Evolutionary conservation across 2,329 filamentous ascomycete genomes (phyloP), one percentile per base, ranked within the genome.

Genomic region (Sporothrix humicola): DNA sequence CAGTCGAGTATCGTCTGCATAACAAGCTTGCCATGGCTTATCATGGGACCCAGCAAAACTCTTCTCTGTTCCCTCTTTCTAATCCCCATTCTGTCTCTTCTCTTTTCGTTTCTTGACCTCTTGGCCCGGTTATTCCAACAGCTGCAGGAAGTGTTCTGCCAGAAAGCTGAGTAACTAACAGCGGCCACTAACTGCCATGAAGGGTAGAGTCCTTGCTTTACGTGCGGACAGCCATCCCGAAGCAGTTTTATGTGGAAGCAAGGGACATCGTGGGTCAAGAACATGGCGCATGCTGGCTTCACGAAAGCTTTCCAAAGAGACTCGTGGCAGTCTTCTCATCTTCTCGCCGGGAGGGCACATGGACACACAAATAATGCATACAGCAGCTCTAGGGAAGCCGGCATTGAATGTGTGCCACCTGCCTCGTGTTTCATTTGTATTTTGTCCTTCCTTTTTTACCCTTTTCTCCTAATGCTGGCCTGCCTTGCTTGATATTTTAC

Each of bases 111-210:
- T 23, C 37, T 20, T 37, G 20, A 4, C 15, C 31, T 52, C 48
- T 56, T 44, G 66, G 48, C 10, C 52, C 10, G 6, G 31, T 37
- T 58, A 9, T 20, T 8, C n/a, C 17, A 52, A 56, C 46, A 4
- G 48, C 26, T 9, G 8, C 44, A 20, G n/a, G 50, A 56, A 58
- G 37, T 58, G 7, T 44, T 70, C 50, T 46, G 37, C 31, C 31
- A 26, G 68, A n/a, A 69, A 70, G 68, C 68, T 70, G 68, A 70
- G 68, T 46, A 58, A 70, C 42, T 17, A 13, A n/a, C 46, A 68
- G 52, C 10, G 12, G 8, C 59, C 15, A 44, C 20, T n/a, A 17
- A 17, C 59, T 26, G 31, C n/a, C 10, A 58, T 6, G 2, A 37
- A 44, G 42, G 15, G n/a, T 46, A 20, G 12, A 37, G 31, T 37